These are phyloP conservation scores for Hanseniaspora uvarum DNA, from an alignment of 1,139 yeast species.

Conservation along the genomic window DNA sequence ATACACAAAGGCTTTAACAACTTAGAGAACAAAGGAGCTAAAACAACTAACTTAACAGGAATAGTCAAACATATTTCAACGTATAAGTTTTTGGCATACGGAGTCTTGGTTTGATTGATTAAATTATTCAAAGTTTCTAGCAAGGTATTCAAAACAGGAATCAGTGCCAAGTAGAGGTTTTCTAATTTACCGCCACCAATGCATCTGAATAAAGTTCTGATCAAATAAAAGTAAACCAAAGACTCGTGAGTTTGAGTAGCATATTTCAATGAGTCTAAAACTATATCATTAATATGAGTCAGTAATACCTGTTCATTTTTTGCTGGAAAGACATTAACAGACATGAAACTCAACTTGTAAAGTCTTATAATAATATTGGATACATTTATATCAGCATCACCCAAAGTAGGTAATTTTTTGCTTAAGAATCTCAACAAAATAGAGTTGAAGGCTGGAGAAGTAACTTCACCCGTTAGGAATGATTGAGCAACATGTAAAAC, in stretches of 20 bases:
- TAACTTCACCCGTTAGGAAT: slow-evolving; percentile 83
- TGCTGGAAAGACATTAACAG: slow-evolving; percentile 81
- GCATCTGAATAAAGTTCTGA: slow-evolving; percentile 81
- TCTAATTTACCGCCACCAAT: slow-evolving; percentile 96
- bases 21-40: slow-evolving; percentile 83
- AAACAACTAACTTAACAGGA: slow-evolving; percentile 83
- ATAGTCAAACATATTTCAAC: slow-evolving; percentile 92
- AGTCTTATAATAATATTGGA: slow-evolving; percentile 74
- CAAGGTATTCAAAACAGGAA: slow-evolving; percentile 79
- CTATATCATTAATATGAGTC: slow-evolving; percentile 76
- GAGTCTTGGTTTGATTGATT: slow-evolving; percentile 71
- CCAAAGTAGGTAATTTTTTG: slow-evolving; percentile 64
- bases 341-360: slow-evolving; percentile 89
- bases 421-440: slow-evolving; percentile 66
- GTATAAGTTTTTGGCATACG: slow-evolving; percentile 84
- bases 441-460: slow-evolving; percentile 89
- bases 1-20: slow-evolving; percentile 83
- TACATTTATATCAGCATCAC: slow-evolving; percentile 67
- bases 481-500: slow-evolving; percentile 85
- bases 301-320: slow-evolving; percentile 77
- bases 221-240: slow-evolving; percentile 73
- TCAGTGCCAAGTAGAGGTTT: slow-evolving; percentile 77
- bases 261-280: slow-evolving; percentile 65
- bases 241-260: slow-evolving; percentile 92
- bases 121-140: slow-evolving; percentile 76